Percentiles rank a stretch among this genome's conserved stretches.
Evolutionary conservation across 768 basidiomycete species (phyloP).

Genomic region (Mycena sanguinolenta): DNA sequence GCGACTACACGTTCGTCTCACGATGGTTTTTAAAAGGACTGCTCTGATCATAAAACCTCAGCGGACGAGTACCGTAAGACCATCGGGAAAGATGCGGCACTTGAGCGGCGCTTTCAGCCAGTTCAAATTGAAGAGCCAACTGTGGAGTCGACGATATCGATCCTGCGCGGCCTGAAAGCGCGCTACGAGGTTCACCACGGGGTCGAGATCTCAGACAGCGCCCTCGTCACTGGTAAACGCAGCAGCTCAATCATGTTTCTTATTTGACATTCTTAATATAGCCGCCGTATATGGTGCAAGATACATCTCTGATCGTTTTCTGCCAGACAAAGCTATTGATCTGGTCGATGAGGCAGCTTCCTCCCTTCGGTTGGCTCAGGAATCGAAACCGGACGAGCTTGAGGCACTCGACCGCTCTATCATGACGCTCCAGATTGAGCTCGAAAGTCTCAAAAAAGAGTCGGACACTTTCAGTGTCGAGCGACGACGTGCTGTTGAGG

Average conservation of each 20-base stretch:
- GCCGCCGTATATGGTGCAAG: slow-evolving; percentile 89
- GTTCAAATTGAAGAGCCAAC: slow-evolving; percentile 91
- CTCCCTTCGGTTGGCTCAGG: slow-evolving; percentile 87
- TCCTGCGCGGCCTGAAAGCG: slow-evolving; percentile 87
- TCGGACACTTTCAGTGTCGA: slow-evolving; percentile 87
- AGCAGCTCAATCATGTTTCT: neutral
- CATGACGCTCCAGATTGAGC: slow-evolving; percentile 89
- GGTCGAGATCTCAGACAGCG: slow-evolving; percentile 90
- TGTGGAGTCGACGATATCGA: slow-evolving; percentile 86
- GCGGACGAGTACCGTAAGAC: slow-evolving; percentile 93
- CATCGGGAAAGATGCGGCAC: slow-evolving; percentile 92
- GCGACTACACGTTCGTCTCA: slow-evolving; percentile 80
- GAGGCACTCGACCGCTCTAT: slow-evolving; percentile 88
- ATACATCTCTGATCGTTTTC: slow-evolving; percentile 88
- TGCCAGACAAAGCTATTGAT: slow-evolving; percentile 94
- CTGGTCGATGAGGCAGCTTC: slow-evolving; percentile 95
- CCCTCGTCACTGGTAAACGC: slow-evolving; percentile 82
- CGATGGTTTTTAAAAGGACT: neutral
- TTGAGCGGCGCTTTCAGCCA: slow-evolving; percentile 93
- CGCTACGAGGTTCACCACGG: slow-evolving; percentile 94
- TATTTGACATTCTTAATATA: slow-evolving; percentile 40
- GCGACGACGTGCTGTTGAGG: slow-evolving; percentile 76
- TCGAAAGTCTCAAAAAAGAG: slow-evolving; percentile 92
- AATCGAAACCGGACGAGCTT: slow-evolving; percentile 88
- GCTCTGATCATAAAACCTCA: slow-evolving; percentile 41